phyloP scores from a whole-genome alignment of 805 yeast species.

The Ogataea parapolymorpha region DNA sequence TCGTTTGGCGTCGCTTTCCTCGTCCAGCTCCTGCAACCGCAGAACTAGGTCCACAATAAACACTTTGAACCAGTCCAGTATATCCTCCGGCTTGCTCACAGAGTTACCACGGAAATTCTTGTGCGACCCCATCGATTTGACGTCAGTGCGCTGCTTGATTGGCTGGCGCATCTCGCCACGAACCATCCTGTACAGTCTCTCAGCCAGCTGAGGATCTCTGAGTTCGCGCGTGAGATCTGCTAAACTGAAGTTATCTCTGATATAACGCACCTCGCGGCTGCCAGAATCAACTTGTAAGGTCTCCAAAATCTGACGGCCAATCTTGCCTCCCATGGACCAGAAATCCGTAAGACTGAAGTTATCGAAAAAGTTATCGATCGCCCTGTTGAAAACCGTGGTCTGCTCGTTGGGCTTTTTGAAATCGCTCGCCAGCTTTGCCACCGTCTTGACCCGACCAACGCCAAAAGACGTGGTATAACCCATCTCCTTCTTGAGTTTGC shows the following conservation, averaged over 20 bases:
- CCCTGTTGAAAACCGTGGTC: slow-evolving; percentile 57
- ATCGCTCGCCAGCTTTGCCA: slow-evolving; percentile 87
- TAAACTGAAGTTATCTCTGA: slow-evolving; percentile 47
- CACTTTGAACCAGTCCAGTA: slow-evolving; percentile 75
- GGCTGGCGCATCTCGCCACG: slow-evolving; percentile 61
- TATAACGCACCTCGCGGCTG: slow-evolving; percentile 37
- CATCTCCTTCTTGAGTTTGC: slow-evolving; percentile 47
- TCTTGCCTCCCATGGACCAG: slow-evolving; percentile 90
- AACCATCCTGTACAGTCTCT: slow-evolving; percentile 55
- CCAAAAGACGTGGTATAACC: slow-evolving; percentile 93
- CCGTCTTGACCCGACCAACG: slow-evolving; percentile 65
- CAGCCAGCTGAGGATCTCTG: slow-evolving; percentile 48
- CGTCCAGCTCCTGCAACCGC: slow-evolving; percentile 69
- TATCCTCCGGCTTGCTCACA: slow-evolving; percentile 52
- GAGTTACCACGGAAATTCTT: slow-evolving; percentile 68
- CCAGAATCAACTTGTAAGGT: slow-evolving; percentile 47
- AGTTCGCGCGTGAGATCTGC: slow-evolving; percentile 33
- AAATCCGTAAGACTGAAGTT: slow-evolving; percentile 68
- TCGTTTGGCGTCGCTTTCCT: slow-evolving; percentile 45
- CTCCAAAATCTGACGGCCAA: slow-evolving; percentile 59
- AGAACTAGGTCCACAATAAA: slow-evolving; percentile 75
- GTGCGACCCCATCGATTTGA: slow-evolving; percentile 85
- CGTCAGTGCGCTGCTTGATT: slow-evolving; percentile 53
- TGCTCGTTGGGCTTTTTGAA: slow-evolving; percentile 83
- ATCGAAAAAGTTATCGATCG: slow-evolving; percentile 51